These are phyloP conservation scores for Cyanodermella asteris DNA, from an alignment of 2,329 filamentous ascomycete genomes.

Conservation along the genomic window DNA sequence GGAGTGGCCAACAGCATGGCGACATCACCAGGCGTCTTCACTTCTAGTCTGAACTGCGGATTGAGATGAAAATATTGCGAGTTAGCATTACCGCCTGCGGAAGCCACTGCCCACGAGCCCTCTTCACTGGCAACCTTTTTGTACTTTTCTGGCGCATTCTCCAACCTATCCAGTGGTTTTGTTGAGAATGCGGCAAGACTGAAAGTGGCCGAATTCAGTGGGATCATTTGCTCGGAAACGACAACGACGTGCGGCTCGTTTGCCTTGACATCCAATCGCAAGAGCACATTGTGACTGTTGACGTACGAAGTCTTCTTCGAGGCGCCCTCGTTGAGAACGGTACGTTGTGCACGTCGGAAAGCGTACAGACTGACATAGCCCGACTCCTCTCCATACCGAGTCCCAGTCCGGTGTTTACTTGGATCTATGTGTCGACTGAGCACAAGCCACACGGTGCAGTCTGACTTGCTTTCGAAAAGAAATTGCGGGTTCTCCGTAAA, in stretches of 20 bases:
- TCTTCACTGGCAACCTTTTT: conserved; percentile 33
- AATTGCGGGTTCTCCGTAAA: conserved; percentile 45
- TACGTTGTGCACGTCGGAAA: conserved; percentile 48
- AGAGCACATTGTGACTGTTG: conserved; percentile 77
- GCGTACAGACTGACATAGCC: conserved; percentile 80
- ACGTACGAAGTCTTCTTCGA: conserved; percentile 66
- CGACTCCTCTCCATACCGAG: conserved; percentile 14
- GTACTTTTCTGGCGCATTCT: conserved; percentile 39
- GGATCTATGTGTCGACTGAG: conserved; percentile 70
- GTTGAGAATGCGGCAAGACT: conserved; percentile 67
- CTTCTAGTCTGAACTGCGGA: conserved; percentile 54
- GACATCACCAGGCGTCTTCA: conserved; percentile 37
- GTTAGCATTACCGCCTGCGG: conserved; percentile 65
- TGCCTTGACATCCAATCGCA: conserved; percentile 43
- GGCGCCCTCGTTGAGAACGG: conserved; percentile 52
- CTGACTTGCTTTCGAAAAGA: conserved; percentile 26
- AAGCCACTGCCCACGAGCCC: conserved; percentile 54
- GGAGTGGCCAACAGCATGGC: conserved; percentile 53
- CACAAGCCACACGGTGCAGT: conserved; percentile 58
- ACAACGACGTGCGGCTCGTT: conserved; percentile 38
- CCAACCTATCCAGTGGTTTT: conserved; percentile 32
- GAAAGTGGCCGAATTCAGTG: conserved; percentile 55
- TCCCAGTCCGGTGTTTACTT: conserved; percentile 28
- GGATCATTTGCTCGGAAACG: conserved; percentile 58
- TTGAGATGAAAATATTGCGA: conserved; percentile 61